Evolutionary conservation across 345 rosid genomes (phyloP), one percentile per base, ranked within the genome.

Genomic region (Noccaea caerulescens): DNA sequence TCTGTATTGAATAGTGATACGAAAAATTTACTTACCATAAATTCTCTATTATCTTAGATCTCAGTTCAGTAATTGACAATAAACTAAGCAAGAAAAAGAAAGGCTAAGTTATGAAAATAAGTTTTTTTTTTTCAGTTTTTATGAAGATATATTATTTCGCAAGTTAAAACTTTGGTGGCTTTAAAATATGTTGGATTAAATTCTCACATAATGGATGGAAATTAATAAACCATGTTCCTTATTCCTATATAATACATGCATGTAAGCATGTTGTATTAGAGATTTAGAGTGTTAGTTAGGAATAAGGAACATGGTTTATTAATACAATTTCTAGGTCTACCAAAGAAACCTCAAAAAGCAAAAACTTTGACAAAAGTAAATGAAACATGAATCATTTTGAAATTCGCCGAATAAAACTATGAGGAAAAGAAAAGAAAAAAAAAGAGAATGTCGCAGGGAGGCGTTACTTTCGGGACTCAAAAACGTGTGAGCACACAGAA

Each of bases 401-500:
- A 27, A 27, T 27, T 3, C 30, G 30, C 30, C 30, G 30, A 27
- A 27, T 33, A 33, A 4, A 5, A 20, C 12, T 43, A 43, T 4
- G 12, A 43, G n/a, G 12, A 7, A 7, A 7, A 36, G 10, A 7
- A 10, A 18, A 13, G 18, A 44, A 44, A n/a, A 44, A 1, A 43
- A 1, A 42, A 55, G 13, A 11, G 23, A 54, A 13, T 55, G 41
- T 10, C 58, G 49, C 37, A 47, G 41, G 25, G 55, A 10, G 51
- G 50, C 52, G 52, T 59, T 59, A 49, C 14, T 49, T 50, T 59
- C 14, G 54, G 68, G 25, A 42, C 14, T 52, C 37, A 13, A 62
- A 33, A 71, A 62, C 76, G 69, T 61, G 69, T 32, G 33, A 61
- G 63, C 69, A 72, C 76, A 62, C 61, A 3, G 45, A 52, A 72